phyloP scores from a whole-genome alignment of 2,329 filamentous ascomycete genomes.

The Thielaviopsis ethacetica region DNA sequence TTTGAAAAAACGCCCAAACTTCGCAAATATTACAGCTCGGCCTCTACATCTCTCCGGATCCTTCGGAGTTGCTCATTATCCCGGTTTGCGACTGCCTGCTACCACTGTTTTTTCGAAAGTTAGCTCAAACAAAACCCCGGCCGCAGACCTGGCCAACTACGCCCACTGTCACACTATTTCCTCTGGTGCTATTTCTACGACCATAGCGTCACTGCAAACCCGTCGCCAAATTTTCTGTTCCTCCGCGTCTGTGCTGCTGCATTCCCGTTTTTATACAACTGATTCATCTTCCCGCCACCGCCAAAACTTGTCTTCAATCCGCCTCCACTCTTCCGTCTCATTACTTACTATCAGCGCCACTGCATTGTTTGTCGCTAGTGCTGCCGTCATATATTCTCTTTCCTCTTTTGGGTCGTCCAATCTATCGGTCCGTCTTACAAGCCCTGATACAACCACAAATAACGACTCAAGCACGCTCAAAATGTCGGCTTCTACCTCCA shows the following conservation, averaged over 20 bases:
- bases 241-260: background rate
- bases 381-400: background rate
- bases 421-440: background rate
- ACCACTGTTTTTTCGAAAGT: background rate
- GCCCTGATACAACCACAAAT: background rate
- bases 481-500: conserved; percentile 9
- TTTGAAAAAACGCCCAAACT: background rate
- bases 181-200: background rate
- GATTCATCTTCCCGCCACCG: background rate
- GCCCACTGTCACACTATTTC: background rate
- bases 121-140: background rate
- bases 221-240: background rate
- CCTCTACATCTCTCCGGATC: background rate
- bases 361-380: background rate
- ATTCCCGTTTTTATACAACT: background rate
- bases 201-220: background rate
- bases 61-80: background rate
- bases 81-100: background rate
- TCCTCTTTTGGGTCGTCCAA: background rate
- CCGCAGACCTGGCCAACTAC: background rate
- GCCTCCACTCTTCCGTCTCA: conserved; percentile 8
- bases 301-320: background rate
- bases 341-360: background rate
- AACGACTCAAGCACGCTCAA: background rate
- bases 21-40: background rate